Conservation (phyloP, 164 flowering plant genomes). For the Vitis amurensis region DNA sequence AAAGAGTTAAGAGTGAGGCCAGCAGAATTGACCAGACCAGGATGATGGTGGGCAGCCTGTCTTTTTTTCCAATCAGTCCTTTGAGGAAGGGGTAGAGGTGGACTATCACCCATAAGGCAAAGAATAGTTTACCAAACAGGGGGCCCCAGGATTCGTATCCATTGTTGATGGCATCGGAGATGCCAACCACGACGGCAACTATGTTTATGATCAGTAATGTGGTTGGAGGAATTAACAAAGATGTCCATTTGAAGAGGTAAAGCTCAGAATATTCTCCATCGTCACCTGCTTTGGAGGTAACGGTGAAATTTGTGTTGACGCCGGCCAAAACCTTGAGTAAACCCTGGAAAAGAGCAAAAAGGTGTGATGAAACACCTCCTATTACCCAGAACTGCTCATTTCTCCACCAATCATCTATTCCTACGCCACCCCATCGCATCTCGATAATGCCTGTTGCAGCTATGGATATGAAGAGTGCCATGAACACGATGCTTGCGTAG, state of each 20-base stretch:
- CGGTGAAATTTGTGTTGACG: constrained; percentile 42
- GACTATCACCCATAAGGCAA: constrained; percentile 38
- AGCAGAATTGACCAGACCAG: constrained; percentile 27
- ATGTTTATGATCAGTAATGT: constrained; percentile 33
- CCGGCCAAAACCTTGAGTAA: constrained; percentile 47
- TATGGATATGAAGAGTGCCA: constrained; percentile 31
- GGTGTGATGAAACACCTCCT: constrained; percentile 48
- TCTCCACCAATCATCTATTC: constrained; percentile 37
- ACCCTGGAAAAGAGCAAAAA: constrained; percentile 50
- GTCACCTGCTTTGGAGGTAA: constrained; percentile 48
- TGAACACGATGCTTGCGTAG: constrained; percentile 27
- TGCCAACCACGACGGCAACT: constrained; percentile 43
- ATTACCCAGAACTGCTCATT: constrained; percentile 47
- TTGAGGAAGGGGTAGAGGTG: constrained; percentile 50
- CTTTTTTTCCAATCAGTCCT: constrained; percentile 44
- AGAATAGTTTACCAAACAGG: constrained; percentile 29
- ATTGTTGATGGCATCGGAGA: constrained; percentile 47
- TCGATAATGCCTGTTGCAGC: constrained; percentile 49
- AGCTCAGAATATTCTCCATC: constrained; percentile 44
- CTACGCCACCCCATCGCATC: constrained; percentile 48
- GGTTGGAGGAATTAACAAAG: constrained; percentile 34
- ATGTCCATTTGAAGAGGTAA: constrained; percentile 46
- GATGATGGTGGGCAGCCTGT: constrained; percentile 42
- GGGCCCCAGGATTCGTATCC: constrained; percentile 43
- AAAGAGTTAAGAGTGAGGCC: constrained; percentile 21